Evolutionary conservation across 768 basidiomycete genomes (phyloP).

Genomic region (Mycena kentingensis): DNA sequence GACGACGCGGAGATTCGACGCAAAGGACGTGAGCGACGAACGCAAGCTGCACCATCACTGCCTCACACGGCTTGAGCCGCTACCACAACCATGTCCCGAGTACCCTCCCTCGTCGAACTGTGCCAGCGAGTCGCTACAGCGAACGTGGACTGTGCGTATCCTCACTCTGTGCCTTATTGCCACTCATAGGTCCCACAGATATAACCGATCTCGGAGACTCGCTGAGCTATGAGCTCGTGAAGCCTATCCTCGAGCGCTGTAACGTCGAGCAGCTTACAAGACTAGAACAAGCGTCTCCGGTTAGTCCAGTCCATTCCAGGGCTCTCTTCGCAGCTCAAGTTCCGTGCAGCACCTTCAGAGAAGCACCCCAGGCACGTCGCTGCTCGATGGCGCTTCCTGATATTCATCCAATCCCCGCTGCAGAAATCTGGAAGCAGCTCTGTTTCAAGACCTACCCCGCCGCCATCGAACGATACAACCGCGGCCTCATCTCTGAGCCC

Average conservation of each 20-base stretch:
- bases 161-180: background rate
- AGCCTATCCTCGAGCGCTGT: constrained; percentile 76
- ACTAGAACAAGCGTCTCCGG: constrained; percentile 72
- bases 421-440: constrained; percentile 69
- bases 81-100: constrained; percentile 34
- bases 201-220: constrained; percentile 66
- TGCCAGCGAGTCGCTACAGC: constrained; percentile 71
- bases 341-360: constrained; percentile 49
- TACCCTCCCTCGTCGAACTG: constrained; percentile 65
- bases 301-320: constrained; percentile 37
- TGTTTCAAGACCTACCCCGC: constrained; percentile 64
- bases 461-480: constrained; percentile 49
- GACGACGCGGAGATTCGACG: no score
- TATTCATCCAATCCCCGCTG: constrained; percentile 6
- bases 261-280: constrained; percentile 66
- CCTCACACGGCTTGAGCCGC: no score
- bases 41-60: no score
- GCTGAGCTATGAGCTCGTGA: constrained; percentile 63
- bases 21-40: no score
- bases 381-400: constrained; percentile 6
- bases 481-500: constrained; percentile 44
- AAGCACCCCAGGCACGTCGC: constrained; percentile 54
- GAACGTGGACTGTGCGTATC: constrained; percentile 54
- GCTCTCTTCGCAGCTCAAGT: constrained; percentile 5
- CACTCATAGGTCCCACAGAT: constrained; percentile 39